Conservation (phyloP, 257 asterid species). For the Penstemon davidsonii region DNA sequence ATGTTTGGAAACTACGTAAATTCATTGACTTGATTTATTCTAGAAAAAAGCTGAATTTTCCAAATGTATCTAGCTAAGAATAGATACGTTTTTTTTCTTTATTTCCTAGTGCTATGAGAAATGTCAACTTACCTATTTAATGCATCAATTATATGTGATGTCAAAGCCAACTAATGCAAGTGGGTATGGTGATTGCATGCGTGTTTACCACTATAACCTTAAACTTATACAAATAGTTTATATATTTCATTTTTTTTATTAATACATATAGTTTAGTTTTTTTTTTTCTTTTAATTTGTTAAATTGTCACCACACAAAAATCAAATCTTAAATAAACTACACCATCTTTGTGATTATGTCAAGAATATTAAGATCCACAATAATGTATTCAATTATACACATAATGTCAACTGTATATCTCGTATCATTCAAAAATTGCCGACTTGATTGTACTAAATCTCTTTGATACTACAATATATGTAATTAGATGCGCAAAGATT, state of each 20-base stretch:
- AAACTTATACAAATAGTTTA: neutral
- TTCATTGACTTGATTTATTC: constrained; percentile 27
- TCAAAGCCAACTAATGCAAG: constrained; percentile 32
- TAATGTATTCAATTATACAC: too few relatives aligned
- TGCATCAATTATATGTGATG: constrained; percentile 24
- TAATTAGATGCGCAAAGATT: too few relatives aligned
- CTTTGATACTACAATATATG: too few relatives aligned
- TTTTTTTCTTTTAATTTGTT: neutral
- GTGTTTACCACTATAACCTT: constrained; percentile 24
- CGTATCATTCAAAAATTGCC: too few relatives aligned
- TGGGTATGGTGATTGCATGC: constrained; percentile 34
- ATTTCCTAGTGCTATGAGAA: neutral
- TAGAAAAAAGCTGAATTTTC: neutral
- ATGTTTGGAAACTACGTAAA: neutral
- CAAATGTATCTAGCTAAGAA: constrained; percentile 4
- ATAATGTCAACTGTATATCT: too few relatives aligned
- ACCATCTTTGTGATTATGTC: too few relatives aligned
- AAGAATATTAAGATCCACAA: too few relatives aligned
- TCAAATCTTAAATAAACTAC: too few relatives aligned
- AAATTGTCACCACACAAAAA: too few relatives aligned
- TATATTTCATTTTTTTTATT: neutral
- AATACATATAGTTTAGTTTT: neutral
- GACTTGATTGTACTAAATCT: too few relatives aligned
- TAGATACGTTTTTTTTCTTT: neutral
- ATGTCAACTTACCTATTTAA: neutral